phyloP scores from a whole-genome alignment of 2,329 filamentous ascomycete species.

The Blastomyces gilchristii region DNA sequence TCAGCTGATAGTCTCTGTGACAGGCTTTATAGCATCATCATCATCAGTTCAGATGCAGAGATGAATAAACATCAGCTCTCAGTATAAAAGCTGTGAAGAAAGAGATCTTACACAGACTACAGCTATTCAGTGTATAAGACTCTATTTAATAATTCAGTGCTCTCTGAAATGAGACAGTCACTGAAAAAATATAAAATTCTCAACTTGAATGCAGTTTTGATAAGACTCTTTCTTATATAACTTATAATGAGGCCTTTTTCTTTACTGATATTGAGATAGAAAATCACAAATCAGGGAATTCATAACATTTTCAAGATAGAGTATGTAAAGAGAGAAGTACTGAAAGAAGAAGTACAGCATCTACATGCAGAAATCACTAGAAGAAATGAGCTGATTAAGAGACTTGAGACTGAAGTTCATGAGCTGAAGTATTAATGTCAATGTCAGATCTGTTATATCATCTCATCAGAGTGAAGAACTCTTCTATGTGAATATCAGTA shows the following conservation, averaged over 20 bases:
- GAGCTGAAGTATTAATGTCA: not conserved
- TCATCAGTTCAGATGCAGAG: no score
- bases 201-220: not conserved
- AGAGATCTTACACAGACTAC: not conserved
- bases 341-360: constrained; percentile 7
- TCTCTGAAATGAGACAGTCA: constrained; percentile 1
- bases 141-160: not conserved
- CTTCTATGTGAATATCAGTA: no score
- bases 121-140: not conserved
- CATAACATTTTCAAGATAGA: constrained; percentile 4
- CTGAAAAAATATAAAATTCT: no score
- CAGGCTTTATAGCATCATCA: no score
- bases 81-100: not conserved
- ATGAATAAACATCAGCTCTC: no score
- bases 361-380: not conserved
- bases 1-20: no score
- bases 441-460: no score
- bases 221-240: not conserved
- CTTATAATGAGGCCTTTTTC: not conserved
- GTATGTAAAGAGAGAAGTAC: not conserved
- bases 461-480: no score
- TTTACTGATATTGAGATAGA: constrained; percentile 9
- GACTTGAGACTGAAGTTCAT: not conserved
- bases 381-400: not conserved
- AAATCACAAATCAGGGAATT: constrained; percentile 6